A percentile compares a stretch with the other conserved stretches of the same genome.
Conservation (phyloP, 176 grass and related monocot genomes). For the Calamus simplicifolius region DNA sequence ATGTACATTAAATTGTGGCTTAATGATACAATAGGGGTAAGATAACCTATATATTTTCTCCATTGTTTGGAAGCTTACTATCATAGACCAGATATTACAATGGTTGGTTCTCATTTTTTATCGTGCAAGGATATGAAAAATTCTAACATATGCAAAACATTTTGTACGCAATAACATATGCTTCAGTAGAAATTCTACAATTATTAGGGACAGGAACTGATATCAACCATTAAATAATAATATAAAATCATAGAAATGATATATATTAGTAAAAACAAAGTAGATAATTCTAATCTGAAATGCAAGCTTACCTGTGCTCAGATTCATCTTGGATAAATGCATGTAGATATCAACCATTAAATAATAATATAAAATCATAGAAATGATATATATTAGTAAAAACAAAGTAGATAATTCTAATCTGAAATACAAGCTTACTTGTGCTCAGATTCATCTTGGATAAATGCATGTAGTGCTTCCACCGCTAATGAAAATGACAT, state of each 20-base stretch:
- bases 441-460: constrained; percentile 99
- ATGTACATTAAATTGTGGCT: too few species aligned
- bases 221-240: too few species aligned
- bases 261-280: not conserved
- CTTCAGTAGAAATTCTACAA: not conserved
- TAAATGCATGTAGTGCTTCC: constrained; percentile 90
- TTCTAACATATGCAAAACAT: not conserved
- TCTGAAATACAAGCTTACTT: constrained; percentile 52
- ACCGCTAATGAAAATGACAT: constrained; percentile 93
- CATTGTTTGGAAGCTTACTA: too few species aligned
- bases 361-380: too few species aligned
- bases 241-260: not conserved
- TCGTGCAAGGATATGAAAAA: too few species aligned
- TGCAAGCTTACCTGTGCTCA: constrained; percentile 81
- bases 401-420: not conserved
- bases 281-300: not conserved
- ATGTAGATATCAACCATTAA: too few species aligned
- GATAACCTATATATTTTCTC: too few species aligned
- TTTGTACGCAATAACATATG: not conserved
- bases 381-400: too few species aligned
- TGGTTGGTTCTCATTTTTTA: too few species aligned
- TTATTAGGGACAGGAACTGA: not conserved
- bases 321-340: constrained; percentile 99
- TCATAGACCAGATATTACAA: too few species aligned
- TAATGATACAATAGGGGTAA: too few species aligned